Conservation (phyloP, 306 rosid genomes). For the Quercus dentata region DNA sequence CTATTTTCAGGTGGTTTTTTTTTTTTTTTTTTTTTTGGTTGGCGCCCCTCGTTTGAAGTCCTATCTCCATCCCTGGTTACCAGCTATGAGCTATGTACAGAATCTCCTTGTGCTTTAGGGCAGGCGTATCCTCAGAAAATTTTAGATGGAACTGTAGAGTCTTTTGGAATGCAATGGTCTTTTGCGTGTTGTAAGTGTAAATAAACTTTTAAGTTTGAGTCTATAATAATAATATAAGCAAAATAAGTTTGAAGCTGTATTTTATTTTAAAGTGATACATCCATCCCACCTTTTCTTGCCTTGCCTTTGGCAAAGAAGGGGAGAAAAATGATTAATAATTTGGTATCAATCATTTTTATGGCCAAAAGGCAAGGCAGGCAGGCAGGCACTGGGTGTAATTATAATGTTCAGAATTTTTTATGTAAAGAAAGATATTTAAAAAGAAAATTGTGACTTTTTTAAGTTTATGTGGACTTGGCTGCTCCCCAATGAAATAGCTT, state of each 20-base stretch:
- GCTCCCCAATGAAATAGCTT: background rate
- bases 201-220: conserved; percentile 14
- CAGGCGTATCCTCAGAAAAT: background rate
- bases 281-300: conserved; percentile 12
- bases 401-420: background rate
- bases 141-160: conserved; percentile 1
- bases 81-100: background rate
- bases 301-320: conserved; percentile 3
- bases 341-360: conserved; percentile 15
- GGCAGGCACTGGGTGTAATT: conserved; percentile 9
- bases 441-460: background rate
- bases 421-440: background rate
- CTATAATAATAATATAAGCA: conserved; percentile 4
- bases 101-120: conserved; percentile 3
- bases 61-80: too few species aligned
- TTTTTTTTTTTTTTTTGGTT: too few species aligned
- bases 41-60: too few species aligned
- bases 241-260: conserved; percentile 9
- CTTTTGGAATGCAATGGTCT: background rate
- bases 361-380: background rate
- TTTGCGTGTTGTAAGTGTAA: conserved; percentile 16
- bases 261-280: too few species aligned
- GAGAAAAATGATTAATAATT: background rate
- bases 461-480: background rate
- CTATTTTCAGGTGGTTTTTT: too few species aligned